These are phyloP conservation scores for Suillus weaverae DNA, from an alignment of 768 basidiomycete species.

Conservation along the genomic window DNA sequence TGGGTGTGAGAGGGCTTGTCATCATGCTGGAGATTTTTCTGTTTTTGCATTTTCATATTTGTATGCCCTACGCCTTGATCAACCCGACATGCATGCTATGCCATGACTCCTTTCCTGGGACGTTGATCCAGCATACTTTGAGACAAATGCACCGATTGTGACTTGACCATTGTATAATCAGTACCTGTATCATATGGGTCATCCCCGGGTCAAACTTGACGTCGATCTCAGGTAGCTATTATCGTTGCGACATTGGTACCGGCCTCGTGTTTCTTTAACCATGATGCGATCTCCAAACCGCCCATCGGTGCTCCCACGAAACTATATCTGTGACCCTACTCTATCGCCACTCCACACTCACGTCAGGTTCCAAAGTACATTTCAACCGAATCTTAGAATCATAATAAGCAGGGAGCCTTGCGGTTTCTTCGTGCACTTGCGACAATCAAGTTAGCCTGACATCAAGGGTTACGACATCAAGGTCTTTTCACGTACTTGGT, in stretches of 20 bases:
- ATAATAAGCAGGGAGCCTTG: not conserved
- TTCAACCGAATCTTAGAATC: not conserved
- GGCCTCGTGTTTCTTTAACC: not conserved
- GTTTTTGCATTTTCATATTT: slow-evolving; percentile 34
- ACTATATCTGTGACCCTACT: not conserved
- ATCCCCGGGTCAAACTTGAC: not conserved
- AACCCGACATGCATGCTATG: slow-evolving; percentile 35
- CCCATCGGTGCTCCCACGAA: not conserved
- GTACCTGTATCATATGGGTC: not conserved
- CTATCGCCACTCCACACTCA: not conserved
- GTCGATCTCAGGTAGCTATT: not conserved
- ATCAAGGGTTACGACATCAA: not conserved
- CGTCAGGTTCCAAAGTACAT: not conserved
- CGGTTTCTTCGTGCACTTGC: not conserved
- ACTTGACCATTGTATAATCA: not conserved
- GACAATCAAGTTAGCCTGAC: not conserved
- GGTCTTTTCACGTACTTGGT: not conserved
- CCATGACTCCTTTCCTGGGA: slow-evolving; percentile 10
- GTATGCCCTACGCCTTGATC: slow-evolving; percentile 41
- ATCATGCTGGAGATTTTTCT: slow-evolving; percentile 17
- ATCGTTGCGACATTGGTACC: not conserved
- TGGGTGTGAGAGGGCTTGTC: slow-evolving; percentile 16
- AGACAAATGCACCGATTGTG: not conserved
- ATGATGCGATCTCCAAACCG: not conserved
- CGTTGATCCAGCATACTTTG: not conserved